Conservation (phyloP, 306 rosid genomes). For the Herpetospermum pedunculosum region DNA sequence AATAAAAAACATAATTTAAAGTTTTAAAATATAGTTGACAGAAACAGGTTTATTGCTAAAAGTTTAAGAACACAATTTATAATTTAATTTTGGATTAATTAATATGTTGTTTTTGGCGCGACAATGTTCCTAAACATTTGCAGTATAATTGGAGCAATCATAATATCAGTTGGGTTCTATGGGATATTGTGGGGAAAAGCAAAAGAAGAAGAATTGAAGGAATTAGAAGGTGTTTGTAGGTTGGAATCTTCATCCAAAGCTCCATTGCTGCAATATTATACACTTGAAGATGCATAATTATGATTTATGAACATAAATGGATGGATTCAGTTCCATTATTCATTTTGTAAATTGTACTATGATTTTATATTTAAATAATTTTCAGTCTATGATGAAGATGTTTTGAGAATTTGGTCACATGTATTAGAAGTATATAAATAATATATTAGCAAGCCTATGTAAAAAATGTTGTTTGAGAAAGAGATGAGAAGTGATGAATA, state of each 20-base stretch:
- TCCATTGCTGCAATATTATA: not conserved
- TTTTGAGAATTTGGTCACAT: not conserved
- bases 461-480: too few relatives aligned
- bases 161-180: conserved; percentile 69
- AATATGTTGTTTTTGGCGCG: not conserved
- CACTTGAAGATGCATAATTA: not conserved
- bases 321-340: not conserved
- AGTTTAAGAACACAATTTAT: too few relatives aligned
- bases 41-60: too few relatives aligned
- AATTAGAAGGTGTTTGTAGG: not conserved
- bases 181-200: conserved; percentile 78
- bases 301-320: not conserved
- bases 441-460: too few relatives aligned
- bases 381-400: not conserved
- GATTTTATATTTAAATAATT: not conserved
- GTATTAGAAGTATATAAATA: too few relatives aligned
- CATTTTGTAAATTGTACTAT: not conserved
- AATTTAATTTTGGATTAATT: too few relatives aligned
- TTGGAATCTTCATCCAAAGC: not conserved
- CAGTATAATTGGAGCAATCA: conserved; percentile 77
- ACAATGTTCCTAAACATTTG: not conserved
- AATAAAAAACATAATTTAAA: too few relatives aligned
- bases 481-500: too few relatives aligned
- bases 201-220: conserved; percentile 38
- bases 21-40: too few relatives aligned